phyloP scores from a whole-genome alignment of 228 moss, liverwort and hornwort species.

The Sphagnum magellanicum region DNA sequence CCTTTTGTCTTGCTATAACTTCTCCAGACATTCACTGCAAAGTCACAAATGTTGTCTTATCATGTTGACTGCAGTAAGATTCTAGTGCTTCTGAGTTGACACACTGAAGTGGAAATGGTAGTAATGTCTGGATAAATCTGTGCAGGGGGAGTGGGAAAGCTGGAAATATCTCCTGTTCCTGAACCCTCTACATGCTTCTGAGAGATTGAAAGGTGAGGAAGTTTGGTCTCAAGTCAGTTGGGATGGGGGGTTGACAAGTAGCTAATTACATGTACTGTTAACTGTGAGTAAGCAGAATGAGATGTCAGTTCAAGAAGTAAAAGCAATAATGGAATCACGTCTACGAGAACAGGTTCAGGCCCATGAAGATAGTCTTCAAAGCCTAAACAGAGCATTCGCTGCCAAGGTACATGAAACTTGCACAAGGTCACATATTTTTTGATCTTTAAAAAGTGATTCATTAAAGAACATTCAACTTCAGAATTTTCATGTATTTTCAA shows the following conservation, averaged over 20 bases:
- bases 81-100: too few relatives aligned
- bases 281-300: slow-evolving; percentile 19
- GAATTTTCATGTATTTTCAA: not conserved
- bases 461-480: not conserved
- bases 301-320: slow-evolving; percentile 17
- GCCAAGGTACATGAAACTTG: slow-evolving; percentile 16
- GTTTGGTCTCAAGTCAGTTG: too few relatives aligned
- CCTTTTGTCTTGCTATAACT: too few relatives aligned
- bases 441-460: not conserved
- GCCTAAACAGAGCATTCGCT: slow-evolving; percentile 25
- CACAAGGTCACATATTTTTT: not conserved
- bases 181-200: not conserved
- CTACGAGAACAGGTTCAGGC: slow-evolving; percentile 20
- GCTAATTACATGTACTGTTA: not conserved
- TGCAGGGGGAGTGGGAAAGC: too few relatives aligned
- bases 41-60: not conserved
- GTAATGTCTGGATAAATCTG: too few relatives aligned
- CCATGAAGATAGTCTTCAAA: slow-evolving; percentile 18
- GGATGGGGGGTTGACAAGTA: not conserved
- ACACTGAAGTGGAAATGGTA: too few relatives aligned
- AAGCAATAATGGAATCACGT: slow-evolving; percentile 21
- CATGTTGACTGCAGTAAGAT: not conserved
- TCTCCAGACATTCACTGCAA: not conserved
- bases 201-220: not conserved
- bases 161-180: too few relatives aligned